Base-by-base conservation (phyloP, 345 rosid species). In the Aethionema arabicum region DNA sequence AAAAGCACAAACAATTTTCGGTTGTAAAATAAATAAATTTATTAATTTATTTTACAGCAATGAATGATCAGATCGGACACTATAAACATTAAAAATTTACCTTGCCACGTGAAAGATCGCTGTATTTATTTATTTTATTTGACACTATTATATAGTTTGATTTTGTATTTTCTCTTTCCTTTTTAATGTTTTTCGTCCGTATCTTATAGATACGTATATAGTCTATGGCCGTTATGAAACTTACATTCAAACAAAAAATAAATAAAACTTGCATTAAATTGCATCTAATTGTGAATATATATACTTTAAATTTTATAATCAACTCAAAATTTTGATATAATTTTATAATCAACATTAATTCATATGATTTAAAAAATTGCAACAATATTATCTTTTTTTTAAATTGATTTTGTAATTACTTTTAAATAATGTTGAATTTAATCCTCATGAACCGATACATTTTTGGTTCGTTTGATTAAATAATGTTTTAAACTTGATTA, bases 21-120 rank as follows among this genome's bases (percentile, higher is more conserved):
- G 47, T 61, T 54, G 9, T 11, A 16, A 35, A 33, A 12, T 2
- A 52, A 60, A 69, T 3, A 9, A 54, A 21, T 13, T 48, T 12
- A 27, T 35, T 31, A 56, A 27, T 13, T 48, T 12, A 27, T 16
- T 31, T 63, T 70, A 56, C 64, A 55, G 68, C 74, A 33, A 49
- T 56, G 46, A 47, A 56, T 56, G 64, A 70, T 49, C 63, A 62
- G 68, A 62, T 55, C 48, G 47, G 32, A 51, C 46, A 11, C 61
- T 45, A 43, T 9, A 62, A 7, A 32, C 27, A 41, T 32, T 21
- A 36, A 13, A 46, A 52, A 43, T 37, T 56, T 8, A 62, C 59
- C 27, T 12, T 10, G 10, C 47, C 68, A 70, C 46, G 74, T 70
- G 64, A 70, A 66, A n/a, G 59, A 32, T 48, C 58, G 62, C 56